phyloP scores from a whole-genome alignment of 192 early-diverging fungal species.

The Coemansia sp. region DNA sequence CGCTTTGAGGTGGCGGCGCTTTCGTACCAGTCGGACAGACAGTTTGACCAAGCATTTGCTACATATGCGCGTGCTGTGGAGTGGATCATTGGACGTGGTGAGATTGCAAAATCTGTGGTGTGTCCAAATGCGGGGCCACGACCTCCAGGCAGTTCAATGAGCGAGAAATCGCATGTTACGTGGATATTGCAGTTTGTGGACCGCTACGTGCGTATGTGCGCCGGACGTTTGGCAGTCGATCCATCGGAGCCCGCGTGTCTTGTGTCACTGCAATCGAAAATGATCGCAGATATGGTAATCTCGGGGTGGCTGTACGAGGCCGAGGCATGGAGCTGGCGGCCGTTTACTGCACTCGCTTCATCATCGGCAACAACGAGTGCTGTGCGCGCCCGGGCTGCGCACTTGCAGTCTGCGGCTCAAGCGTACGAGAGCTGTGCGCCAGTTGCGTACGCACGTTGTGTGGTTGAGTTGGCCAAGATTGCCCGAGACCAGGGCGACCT shows the following conservation, averaged over 20 bases:
- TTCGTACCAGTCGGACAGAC: conserved; percentile 27
- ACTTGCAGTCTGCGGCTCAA: conserved; percentile 10
- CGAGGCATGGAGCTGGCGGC: conserved; percentile 31
- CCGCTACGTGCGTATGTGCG: conserved; percentile 47
- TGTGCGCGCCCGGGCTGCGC: conserved; percentile 1
- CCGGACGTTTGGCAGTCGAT: conserved; percentile 22
- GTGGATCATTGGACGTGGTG: conserved; percentile 12
- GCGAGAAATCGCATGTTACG: background rate
- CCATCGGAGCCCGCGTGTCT: conserved; percentile 1
- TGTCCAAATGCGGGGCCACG: background rate
- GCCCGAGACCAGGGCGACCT: conserved; percentile 21
- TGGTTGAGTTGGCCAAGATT: conserved; percentile 32
- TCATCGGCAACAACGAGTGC: conserved; percentile 2
- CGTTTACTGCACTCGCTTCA: conserved; percentile 6
- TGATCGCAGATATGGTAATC: background rate
- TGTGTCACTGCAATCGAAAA: conserved; percentile 6
- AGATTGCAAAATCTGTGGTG: background rate
- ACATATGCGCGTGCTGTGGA: conserved; percentile 23
- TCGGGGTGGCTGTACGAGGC: conserved; percentile 37
- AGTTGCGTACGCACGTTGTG: conserved; percentile 26
- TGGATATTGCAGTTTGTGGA: conserved; percentile 32
- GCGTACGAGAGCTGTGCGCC: conserved; percentile 10
- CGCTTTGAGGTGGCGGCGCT: conserved; percentile 44
- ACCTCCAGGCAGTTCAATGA: conserved; percentile 26
- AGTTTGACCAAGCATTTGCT: conserved; percentile 12